A percentile compares a stretch with the other conserved stretches of the same genome.
Evolutionary conservation across 148 eudicot species (phyloP).

Genomic region (Rhododendron kiyosumense): DNA sequence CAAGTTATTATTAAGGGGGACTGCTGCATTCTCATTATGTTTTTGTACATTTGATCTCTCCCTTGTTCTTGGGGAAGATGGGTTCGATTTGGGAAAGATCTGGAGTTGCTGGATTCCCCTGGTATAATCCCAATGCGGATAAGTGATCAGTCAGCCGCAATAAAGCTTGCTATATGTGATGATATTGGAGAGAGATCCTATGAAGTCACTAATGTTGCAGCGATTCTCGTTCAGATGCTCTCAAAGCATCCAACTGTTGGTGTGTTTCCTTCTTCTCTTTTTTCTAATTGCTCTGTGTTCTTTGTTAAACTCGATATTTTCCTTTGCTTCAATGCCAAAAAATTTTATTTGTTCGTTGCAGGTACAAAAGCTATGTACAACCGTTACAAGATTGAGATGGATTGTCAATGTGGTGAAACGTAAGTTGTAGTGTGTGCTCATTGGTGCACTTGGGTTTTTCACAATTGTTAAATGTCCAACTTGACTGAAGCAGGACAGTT

Average conservation of each 20-base stretch:
- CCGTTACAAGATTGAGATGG: constrained; percentile 78
- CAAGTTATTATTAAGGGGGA: neutral
- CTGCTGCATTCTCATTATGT: neutral
- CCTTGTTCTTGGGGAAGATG: constrained; percentile 46
- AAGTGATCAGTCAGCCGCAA: constrained; percentile 87
- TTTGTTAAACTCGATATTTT: neutral
- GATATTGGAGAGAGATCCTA: constrained; percentile 99
- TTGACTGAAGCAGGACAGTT: neutral
- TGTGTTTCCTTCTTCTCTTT: constrained; percentile 17
- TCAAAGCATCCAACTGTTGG: constrained; percentile 77
- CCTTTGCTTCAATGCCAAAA: neutral
- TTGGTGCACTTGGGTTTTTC: neutral
- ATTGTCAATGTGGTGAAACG: constrained; percentile 75
- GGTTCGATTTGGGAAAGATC: constrained; percentile 87
- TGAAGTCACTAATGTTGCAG: constrained; percentile 77
- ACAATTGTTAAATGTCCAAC: neutral
- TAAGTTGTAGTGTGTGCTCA: constrained; percentile 28
- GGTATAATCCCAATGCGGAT: constrained; percentile 97
- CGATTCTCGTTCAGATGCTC: constrained; percentile 82
- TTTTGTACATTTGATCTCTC: constrained; percentile 10
- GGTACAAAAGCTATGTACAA: constrained; percentile 56
- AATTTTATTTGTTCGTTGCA: constrained; percentile 12
- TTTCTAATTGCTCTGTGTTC: neutral
- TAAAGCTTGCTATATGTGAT: constrained; percentile 98
- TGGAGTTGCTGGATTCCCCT: constrained; percentile 93